Evolutionary conservation across 140 eudicot species (phyloP).

Genomic region (Bidens hawaiensis): DNA sequence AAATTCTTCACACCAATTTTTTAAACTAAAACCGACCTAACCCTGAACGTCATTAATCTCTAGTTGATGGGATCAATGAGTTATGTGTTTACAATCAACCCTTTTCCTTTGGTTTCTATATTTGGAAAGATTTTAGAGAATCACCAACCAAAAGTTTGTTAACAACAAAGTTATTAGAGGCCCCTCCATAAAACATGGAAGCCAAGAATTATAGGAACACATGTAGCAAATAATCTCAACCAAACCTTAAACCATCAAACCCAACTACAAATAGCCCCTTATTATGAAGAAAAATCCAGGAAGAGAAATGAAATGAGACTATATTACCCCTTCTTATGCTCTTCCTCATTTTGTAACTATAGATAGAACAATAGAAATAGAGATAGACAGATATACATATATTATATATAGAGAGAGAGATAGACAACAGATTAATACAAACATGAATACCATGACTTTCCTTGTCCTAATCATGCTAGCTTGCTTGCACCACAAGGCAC

Average conservation of each 20-base stretch:
- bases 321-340: conserved; percentile 8
- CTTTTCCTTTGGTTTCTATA: background rate
- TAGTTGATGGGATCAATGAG: no score
- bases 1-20: no score
- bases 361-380: background rate
- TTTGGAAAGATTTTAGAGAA: background rate
- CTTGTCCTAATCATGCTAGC: conserved; percentile 15
- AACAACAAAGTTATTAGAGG: conserved; percentile 3
- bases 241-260: conserved; percentile 9
- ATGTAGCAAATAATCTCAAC: conserved; percentile 3
- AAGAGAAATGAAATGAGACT: conserved; percentile 24
- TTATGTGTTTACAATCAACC: background rate
- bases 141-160: conserved; percentile 17
- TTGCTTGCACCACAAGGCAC: conserved; percentile 22
- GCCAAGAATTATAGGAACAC: conserved; percentile 12
- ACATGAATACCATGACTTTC: conserved; percentile 12
- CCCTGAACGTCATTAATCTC: no score
- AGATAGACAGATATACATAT: background rate
- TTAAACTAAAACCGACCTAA: no score
- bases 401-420: no score
- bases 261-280: conserved; percentile 21
- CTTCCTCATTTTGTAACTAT: conserved; percentile 28
- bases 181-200: conserved; percentile 7
- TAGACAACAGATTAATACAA: no score
- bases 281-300: conserved; percentile 9